Evolutionary conservation across 345 rosid genomes (phyloP), one percentile per base, ranked within the genome.

Genomic region (Salix koriyanagi): DNA sequence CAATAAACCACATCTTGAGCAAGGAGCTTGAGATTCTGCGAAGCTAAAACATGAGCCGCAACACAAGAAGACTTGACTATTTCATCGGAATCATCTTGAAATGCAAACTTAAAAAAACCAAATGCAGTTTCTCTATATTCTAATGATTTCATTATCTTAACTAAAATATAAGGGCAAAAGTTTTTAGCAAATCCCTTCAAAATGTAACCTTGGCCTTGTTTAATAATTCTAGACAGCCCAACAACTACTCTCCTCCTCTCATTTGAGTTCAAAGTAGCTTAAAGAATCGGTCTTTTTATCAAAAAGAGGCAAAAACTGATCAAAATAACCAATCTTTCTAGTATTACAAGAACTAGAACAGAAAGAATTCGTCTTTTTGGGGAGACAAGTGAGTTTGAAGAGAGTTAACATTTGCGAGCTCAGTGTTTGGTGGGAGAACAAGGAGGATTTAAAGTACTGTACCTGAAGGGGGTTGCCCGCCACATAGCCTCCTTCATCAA

Each of bases 1-100:
- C 88, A 89, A 1, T 88, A 82, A 79, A 87, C 82, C 13, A 89
- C 83, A 84, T 92, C 94, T 73, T 90, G 97, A 1, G 97, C 97
- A 21, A 87, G 87, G 48, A 77, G 58, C 32, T 85, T 81, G 39
- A 82, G 81, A 75, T 84, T 72, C 36, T 80, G 73, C 1, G 89
- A 77, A 2, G 88, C 90, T 77, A 92, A 81, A 42, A 84, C 58
- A 86, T 88, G 97, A 0, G 88, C 91, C 4, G 80, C 90, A 6
- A 83, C 48, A 80, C 92, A 90, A 76, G 80, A 85, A 28, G 89
- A 80, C 67, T 71, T 76, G 44, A 88, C 75, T 15, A 75, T 72
- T 52, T 61, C 34, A 64, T 82, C 84, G 1, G 94, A 89, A 73
- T 84, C 83, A 69, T 84, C 84, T 23, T 79, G 75, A 80, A 89